Base-by-base conservation (phyloP, 192 early-diverging fungal genomes). In the Coemansia reversa region DNA sequence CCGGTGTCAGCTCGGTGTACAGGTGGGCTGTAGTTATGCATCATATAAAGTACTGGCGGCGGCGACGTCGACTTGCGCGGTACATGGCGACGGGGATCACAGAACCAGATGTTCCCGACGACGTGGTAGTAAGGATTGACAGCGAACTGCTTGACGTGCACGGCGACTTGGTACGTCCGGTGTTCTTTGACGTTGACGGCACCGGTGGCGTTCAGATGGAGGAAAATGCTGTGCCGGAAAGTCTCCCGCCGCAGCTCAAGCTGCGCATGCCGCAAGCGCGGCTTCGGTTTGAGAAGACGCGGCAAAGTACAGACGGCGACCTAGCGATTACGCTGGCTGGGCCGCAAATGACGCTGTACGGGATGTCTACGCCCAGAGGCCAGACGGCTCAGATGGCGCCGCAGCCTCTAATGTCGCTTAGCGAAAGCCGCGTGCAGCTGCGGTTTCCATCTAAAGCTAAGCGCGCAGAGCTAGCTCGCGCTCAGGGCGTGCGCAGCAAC, bases 11-110 rank as follows among this genome's bases (percentile, higher is more conserved):
- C 51, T 75, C 78, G 5, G 68, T 81, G 1, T 81, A 81, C 39
- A 69, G 78, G 7, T 81, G 78, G 78, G 61, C 78, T 0, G 78
- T 81, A 35, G 68, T 75, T 63, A 81, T 81, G 78, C 72, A 72
- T 30, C 72, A 81, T 33, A 42, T 81, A 16, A 67, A 72, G 47
- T 81, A 75, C 63, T 81, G 78, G 78, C 63, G 49, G 7, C 72
- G 78, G 19, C 73, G 78, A 47, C 67, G 61, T 33, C 71, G 63
- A 49, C 72, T 81, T 22, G 78, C 72, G 5, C 72, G 66, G 45
- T 62, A 66, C 19, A 81, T 81, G 66, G 72, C 72, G 7, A 81
- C 66, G 0, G 69, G 66, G 49, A 22, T 22, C n/a, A 57, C 49
- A 2, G 30, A 24, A n/a, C 69, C 65, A 30, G 57, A 54, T 12